Conservation (phyloP, 805 yeast genomes). For the Kurtzmaniella fragi region DNA sequence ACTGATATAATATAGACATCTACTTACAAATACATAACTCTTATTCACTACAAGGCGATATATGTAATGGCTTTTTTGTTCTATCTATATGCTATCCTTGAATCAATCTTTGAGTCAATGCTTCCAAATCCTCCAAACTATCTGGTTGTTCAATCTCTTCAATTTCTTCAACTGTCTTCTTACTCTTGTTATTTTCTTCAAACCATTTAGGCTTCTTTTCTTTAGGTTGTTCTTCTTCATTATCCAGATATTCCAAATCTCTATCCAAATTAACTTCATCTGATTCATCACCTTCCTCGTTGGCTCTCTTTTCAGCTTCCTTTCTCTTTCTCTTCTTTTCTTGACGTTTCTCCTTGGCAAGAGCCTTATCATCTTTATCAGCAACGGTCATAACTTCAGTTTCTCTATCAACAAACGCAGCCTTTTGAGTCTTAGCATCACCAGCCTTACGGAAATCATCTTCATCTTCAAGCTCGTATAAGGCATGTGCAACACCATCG, state of each 20-base stretch:
- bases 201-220: constrained; percentile 48
- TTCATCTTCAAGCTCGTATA: constrained; percentile 88
- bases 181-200: constrained; percentile 24
- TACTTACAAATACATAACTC: not conserved
- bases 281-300: constrained; percentile 33
- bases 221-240: constrained; percentile 26
- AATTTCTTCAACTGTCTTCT: constrained; percentile 28
- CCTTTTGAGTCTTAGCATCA: constrained; percentile 64
- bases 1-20: not conserved
- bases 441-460: constrained; percentile 77
- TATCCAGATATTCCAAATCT: constrained; percentile 37
- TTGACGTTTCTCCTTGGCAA: constrained; percentile 70
- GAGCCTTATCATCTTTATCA: constrained; percentile 72
- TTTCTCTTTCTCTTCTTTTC: constrained; percentile 88
- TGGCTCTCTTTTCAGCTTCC: constrained; percentile 61
- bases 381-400: constrained; percentile 60
- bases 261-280: constrained; percentile 38
- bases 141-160: constrained; percentile 85
- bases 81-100: constrained; percentile 6
- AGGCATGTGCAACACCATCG: constrained; percentile 87
- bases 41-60: not conserved
- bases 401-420: constrained; percentile 63
- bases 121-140: constrained; percentile 90
- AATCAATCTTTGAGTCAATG: constrained; percentile 58
- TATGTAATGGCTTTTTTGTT: not conserved